Percentiles rank a stretch among this genome's conserved stretches.
Evolutionary conservation across 106 monocot species (phyloP).

Genomic region (Xerophyta viscosa): DNA sequence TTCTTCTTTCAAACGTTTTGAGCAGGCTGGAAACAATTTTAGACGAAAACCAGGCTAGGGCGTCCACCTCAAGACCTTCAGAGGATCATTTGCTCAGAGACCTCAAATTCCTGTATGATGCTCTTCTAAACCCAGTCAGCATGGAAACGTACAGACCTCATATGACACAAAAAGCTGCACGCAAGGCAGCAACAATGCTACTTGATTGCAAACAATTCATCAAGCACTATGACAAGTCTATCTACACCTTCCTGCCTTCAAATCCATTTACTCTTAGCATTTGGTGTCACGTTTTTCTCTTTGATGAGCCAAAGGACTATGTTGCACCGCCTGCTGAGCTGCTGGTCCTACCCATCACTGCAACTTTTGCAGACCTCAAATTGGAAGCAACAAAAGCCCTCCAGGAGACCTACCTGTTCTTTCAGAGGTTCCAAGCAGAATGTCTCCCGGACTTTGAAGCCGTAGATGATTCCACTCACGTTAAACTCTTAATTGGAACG

Average conservation of each 20-base stretch:
- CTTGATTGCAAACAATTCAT: slow-evolving; percentile 86
- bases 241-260: neutral
- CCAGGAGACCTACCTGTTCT: slow-evolving; percentile 56
- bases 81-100: slow-evolving; percentile 36
- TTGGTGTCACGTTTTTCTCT: slow-evolving; percentile 39
- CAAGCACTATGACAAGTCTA: slow-evolving; percentile 36
- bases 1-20: neutral
- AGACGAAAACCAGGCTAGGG: neutral
- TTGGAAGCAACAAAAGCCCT: slow-evolving; percentile 45
- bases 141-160: slow-evolving; percentile 52
- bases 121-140: slow-evolving; percentile 40
- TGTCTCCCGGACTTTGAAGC: slow-evolving; percentile 31
- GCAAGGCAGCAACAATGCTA: slow-evolving; percentile 26
- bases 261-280: slow-evolving; percentile 20
- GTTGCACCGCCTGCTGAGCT: slow-evolving; percentile 40
- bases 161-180: slow-evolving; percentile 1
- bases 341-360: slow-evolving; percentile 29
- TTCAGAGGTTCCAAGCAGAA: slow-evolving; percentile 44
- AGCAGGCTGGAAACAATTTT: slow-evolving; percentile 38
- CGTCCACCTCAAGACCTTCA: slow-evolving; percentile 6
- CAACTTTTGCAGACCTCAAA: slow-evolving; percentile 56
- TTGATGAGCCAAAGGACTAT: slow-evolving; percentile 29
- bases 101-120: slow-evolving; percentile 52
- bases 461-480: slow-evolving; percentile 14
- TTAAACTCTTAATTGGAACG: slow-evolving; percentile 30